Conservation (phyloP, 805 yeast genomes). For the Kregervanrija pseudodelftensis region DNA sequence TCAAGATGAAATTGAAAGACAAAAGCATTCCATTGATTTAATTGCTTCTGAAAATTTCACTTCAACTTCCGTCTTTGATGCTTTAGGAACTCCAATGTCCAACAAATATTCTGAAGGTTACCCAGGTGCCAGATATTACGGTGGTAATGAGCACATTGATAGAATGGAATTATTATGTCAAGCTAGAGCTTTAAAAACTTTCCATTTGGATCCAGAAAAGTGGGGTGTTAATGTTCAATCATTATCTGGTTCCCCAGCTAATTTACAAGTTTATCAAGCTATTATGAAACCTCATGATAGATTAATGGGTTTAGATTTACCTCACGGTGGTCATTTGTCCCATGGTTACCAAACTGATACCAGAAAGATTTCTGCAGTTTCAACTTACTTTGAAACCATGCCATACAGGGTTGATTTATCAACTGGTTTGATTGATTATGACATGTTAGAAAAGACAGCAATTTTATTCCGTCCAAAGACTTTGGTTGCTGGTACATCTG, state of each 20-base stretch:
- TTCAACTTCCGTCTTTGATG: constrained; percentile 90
- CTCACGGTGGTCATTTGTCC: constrained; percentile 98
- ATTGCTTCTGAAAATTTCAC: constrained; percentile 98
- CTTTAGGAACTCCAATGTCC: constrained; percentile 95
- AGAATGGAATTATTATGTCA: constrained; percentile 90
- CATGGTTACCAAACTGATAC: constrained; percentile 97
- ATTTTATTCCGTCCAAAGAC: constrained; percentile 91
- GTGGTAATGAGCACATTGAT: constrained; percentile 97
- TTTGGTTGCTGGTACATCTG: constrained; percentile 96
- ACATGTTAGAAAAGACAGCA: constrained; percentile 87
- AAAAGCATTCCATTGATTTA: constrained; percentile 85
- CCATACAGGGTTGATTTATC: constrained; percentile 90
- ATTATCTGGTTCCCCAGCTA: constrained; percentile 95
- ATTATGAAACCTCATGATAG: constrained; percentile 93
- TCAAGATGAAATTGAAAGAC: constrained; percentile 80
- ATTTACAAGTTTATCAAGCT: constrained; percentile 93
- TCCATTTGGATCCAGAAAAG: constrained; percentile 64
- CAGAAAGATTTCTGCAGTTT: constrained; percentile 89
- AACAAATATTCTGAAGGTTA: constrained; percentile 99
- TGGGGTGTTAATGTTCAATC: constrained; percentile 99
- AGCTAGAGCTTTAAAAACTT: constrained; percentile 88
- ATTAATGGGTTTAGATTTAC: constrained; percentile 95
- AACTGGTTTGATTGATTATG: constrained; percentile 95
- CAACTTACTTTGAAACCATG: constrained; percentile 97
- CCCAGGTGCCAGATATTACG: constrained; percentile 98